These are phyloP conservation scores for Vicia villosa DNA, from an alignment of 306 rosid species.

Conservation along the genomic window DNA sequence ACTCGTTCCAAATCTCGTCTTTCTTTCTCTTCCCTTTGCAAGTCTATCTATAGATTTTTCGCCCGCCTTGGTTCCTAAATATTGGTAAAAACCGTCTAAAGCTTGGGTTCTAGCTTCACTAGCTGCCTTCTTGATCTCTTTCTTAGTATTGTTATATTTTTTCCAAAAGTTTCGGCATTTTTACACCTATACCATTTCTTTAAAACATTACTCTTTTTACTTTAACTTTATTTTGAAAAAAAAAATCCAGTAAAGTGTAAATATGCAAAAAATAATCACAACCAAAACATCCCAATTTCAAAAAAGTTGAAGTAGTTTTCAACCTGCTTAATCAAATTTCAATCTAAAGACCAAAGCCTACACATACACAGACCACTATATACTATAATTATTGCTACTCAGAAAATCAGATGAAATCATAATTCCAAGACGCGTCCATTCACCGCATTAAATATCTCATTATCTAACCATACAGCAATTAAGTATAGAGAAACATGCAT, in stretches of 20 bases:
- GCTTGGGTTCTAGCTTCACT: too few species aligned
- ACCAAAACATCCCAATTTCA: not conserved
- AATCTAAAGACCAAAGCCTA: slow-evolving; percentile 2
- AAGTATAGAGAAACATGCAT: slow-evolving; percentile 23
- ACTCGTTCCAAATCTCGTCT: too few species aligned
- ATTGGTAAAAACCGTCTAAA: too few species aligned
- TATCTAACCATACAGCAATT: slow-evolving; percentile 15
- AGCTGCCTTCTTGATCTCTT: too few species aligned
- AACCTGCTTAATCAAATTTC: slow-evolving; percentile 5
- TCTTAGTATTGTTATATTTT: too few species aligned
- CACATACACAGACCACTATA: not conserved
- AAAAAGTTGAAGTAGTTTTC: not conserved
- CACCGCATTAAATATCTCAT: slow-evolving; percentile 20
- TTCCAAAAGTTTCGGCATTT: too few species aligned
- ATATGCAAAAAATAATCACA: not conserved
- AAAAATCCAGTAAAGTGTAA: slow-evolving; percentile 2
- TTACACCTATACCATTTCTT: too few species aligned
- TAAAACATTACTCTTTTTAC: too few species aligned
- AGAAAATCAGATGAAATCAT: slow-evolving; percentile 5
- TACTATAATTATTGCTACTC: not conserved
- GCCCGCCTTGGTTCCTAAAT: too few species aligned
- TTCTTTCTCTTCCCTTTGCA: too few species aligned
- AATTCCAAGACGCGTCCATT: slow-evolving; percentile 21
- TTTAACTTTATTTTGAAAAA: not conserved
- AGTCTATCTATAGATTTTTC: too few species aligned